phyloP scores from a whole-genome alignment of 2,329 filamentous ascomycete species.

The Trichoderma hamatum region DNA sequence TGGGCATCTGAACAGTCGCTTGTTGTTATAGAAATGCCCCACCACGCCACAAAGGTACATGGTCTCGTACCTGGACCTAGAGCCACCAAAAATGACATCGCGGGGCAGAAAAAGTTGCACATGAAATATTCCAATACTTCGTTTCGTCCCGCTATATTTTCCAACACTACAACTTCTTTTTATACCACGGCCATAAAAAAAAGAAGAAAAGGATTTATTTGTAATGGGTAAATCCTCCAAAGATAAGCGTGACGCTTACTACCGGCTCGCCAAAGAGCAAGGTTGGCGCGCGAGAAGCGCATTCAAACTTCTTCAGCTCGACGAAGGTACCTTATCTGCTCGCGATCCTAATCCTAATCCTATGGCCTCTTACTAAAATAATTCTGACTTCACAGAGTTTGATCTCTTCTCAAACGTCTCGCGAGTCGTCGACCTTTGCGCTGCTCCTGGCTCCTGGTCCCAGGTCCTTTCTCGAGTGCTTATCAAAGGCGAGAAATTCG shows the following conservation, averaged over 20 bases:
- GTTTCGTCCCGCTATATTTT: background rate
- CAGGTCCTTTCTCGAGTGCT: conserved; percentile 92
- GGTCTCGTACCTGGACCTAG: background rate
- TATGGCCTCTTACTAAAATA: background rate
- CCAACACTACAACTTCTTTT: background rate
- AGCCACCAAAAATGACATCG: conserved; percentile 24
- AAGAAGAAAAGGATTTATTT: background rate
- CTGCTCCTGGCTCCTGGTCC: conserved; percentile 95
- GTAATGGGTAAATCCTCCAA: conserved; percentile 96
- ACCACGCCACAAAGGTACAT: conserved; percentile 9
- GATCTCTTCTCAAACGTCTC: conserved; percentile 89
- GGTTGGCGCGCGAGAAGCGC: conserved; percentile 96
- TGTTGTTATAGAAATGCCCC: too few relatives aligned
- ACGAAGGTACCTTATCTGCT: conserved; percentile 60
- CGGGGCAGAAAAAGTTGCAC: conserved; percentile 24
- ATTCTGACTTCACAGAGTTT: conserved; percentile 66
- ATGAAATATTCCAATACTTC: background rate
- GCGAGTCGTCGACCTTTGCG: conserved; percentile 92
- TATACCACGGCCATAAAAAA: background rate
- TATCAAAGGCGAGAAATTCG: conserved; percentile 91
- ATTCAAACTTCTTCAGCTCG: conserved; percentile 95
- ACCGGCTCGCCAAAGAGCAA: conserved; percentile 96
- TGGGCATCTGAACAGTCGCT: too few relatives aligned
- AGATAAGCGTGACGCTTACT: conserved; percentile 98
- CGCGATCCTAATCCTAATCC: background rate